Evolutionary conservation across 202 grass and related monocot genomes (phyloP).

Genomic region (Schoenoplectus tabernaemontani): DNA sequence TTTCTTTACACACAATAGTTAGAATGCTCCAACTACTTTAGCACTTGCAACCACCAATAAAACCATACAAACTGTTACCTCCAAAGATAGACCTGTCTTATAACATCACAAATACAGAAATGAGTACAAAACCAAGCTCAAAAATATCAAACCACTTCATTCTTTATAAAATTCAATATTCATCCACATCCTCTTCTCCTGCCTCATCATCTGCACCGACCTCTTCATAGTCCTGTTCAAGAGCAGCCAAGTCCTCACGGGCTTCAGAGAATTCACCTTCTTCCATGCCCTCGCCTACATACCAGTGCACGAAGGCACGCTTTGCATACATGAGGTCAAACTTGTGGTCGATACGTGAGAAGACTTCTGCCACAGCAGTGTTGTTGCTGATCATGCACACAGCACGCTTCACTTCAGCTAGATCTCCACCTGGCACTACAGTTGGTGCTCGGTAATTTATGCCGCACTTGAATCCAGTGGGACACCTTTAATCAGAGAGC

Average conservation of each 20-base stretch:
- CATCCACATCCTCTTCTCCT: conserved; percentile 35
- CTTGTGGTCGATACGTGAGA: conserved; percentile 64
- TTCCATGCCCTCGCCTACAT: conserved; percentile 79
- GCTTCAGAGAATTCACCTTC: conserved; percentile 81
- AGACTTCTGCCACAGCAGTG: conserved; percentile 69
- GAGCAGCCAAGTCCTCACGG: conserved; percentile 64
- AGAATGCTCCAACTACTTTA: conserved; percentile 14
- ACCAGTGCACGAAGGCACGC: conserved; percentile 78
- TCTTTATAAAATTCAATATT: conserved; percentile 41
- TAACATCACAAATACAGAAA: conserved; percentile 4
- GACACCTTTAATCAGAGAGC: conserved; percentile 40
- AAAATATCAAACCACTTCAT: background rate
- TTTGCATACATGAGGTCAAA: conserved; percentile 78
- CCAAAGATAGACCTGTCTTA: background rate
- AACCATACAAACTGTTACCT: background rate
- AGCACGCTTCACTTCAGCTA: conserved; percentile 58
- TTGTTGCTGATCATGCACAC: conserved; percentile 94
- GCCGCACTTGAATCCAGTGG: conserved; percentile 80
- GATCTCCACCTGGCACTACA: conserved; percentile 60
- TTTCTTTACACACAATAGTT: conserved; percentile 15
- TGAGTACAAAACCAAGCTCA: background rate
- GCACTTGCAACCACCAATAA: background rate
- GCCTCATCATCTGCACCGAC: conserved; percentile 51
- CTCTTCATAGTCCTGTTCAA: conserved; percentile 77
- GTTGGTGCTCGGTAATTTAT: conserved; percentile 81